Evolutionary conservation across 345 rosid genomes (phyloP), one percentile per base, ranked within the genome.

Genomic region (Melaleuca quinquenervia): DNA sequence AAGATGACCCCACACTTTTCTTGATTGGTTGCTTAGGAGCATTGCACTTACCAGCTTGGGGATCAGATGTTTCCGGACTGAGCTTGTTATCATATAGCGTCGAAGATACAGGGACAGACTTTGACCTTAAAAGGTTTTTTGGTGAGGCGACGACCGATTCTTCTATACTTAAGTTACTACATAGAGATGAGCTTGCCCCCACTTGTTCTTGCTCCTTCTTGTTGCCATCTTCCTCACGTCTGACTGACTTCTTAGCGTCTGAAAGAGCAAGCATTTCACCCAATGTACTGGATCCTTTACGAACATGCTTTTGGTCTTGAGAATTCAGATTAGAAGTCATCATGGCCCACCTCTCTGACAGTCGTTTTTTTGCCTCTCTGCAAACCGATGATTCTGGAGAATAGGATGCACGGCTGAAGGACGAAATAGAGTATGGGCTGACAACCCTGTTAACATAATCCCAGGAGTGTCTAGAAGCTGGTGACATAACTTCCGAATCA

Each of bases 251-350:
- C 89, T 89, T 94, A 7, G 90, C 82, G 88, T 94, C 96, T 64
- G 94, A 92, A 52, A 98, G 95, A 41, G 97, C 92, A 92, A 97
- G 99, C 99, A 98, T 96, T 89, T 96, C 99, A 11, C 99, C 99
- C 86, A 96, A 88, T 32, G 98, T 96, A 52, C 94, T 94, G 78
- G 98, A 96, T 89, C 94, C 92, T 90, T 90, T 93, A 84, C 90
- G 86, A 83, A 88, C 83, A 84, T 85, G 88, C 70, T 90, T 91
- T 50, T 88, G 95, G 84, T 93, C 94, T 45, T 88, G 93, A 82
- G 90, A 89, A 89, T 87, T 93, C 84, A 91, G 95, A 89, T 89
- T 92, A 86, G 93, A 92, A 82, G 99, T 87, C 96, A 95, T 93
- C 92, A 93, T 90, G 85, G 98, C 96, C 99, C 99, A 98, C 92